Base-by-base conservation (phyloP, 2,329 filamentous ascomycete species). In the Didymellaceae sp. region DNA sequence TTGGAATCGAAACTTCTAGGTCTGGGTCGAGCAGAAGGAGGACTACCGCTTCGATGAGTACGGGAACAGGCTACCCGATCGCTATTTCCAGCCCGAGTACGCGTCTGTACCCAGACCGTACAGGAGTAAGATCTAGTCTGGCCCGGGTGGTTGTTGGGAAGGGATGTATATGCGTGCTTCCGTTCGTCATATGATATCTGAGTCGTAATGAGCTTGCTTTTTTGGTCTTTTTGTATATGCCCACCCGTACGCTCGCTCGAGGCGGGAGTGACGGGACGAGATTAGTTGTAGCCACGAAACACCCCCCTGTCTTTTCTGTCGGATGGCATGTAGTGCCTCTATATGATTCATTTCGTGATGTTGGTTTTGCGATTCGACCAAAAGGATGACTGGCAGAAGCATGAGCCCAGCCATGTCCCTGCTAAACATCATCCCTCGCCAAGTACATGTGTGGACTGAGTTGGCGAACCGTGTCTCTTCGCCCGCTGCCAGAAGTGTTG, bases 11-110 rank as follows among this genome's bases (percentile, higher is more conserved):
- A 28, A n/a, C n/a, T n/a, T 21, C 8, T 53, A 71, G 68, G 55
- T 70, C 40, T 72, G 69, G 69, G 61, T 72, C 45, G 69, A 72
- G 52, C 57, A 72, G 54, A 70, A 68, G 62, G 63, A 71, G 50
- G 68, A 72, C 48, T 70, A 64, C 39, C 57, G 67, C 18, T 66
- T 62, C 46, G 69, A 72, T 45, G 51, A 71, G 58, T 72, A 72
- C 45, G 69, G 69, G 17, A 72, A 72, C 37, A 58, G 59, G 39
- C 53, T 72, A 46, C 69, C 69, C 14, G 68, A 71, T 20, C 54
- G 60, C 21, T 59, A 58, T 41, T 63, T 70, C 40, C 58, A 61
- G 50, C 47, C 54, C 10, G 49, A 54, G n/a, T 45, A 59, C 31
- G 54, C 65, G 25, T 38, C 46, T 20, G 41, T 45, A 14, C 62